Evolutionary conservation across 257 asterid species (phyloP).

Genomic region (Leptodermis oblonga): DNA sequence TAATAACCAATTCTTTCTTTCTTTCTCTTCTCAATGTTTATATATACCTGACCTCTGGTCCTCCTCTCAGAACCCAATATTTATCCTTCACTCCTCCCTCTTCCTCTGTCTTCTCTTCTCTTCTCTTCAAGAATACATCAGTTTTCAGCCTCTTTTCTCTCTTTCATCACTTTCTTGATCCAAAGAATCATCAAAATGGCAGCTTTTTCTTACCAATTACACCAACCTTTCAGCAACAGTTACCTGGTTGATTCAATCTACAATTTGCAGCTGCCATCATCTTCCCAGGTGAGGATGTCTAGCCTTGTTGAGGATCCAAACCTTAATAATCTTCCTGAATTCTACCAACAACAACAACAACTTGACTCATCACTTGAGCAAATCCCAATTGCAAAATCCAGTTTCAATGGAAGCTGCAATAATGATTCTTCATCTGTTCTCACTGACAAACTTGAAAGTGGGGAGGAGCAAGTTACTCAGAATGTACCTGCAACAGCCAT

Average conservation of each 20-base stretch:
- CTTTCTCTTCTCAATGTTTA: slow-evolving; percentile 22
- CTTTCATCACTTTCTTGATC: slow-evolving; percentile 38
- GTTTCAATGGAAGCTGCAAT: not conserved
- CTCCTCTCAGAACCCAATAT: slow-evolving; percentile 36
- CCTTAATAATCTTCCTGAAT: slow-evolving; percentile 26
- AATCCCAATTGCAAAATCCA: not conserved
- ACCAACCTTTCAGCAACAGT: slow-evolving; percentile 20
- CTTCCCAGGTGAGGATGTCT: slow-evolving; percentile 20
- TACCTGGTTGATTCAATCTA: slow-evolving; percentile 29
- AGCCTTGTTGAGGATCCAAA: slow-evolving; percentile 33
- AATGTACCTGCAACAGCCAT: slow-evolving; percentile 2
- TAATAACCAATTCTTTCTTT: too few species aligned
- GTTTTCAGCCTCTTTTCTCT: slow-evolving; percentile 11
- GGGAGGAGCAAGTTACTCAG: slow-evolving; percentile 24
- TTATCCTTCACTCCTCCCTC: not conserved
- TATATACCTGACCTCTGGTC: slow-evolving; percentile 39
- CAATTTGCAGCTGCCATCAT: slow-evolving; percentile 18
- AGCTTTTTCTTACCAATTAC: slow-evolving; percentile 36
- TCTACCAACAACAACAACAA: slow-evolving; percentile 25
- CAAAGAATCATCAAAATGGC: slow-evolving; percentile 30
- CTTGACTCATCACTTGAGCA: slow-evolving; percentile 9
- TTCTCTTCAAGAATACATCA: slow-evolving; percentile 8
- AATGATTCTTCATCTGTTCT: slow-evolving; percentile 51
- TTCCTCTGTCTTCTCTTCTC: slow-evolving; percentile 9
- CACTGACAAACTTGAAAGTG: slow-evolving; percentile 31